Percentiles rank a stretch among this genome's conserved stretches.
These are phyloP conservation scores for Dipteronia sinensis DNA, from an alignment of 345 rosid species.

Conservation along the genomic window DNA sequence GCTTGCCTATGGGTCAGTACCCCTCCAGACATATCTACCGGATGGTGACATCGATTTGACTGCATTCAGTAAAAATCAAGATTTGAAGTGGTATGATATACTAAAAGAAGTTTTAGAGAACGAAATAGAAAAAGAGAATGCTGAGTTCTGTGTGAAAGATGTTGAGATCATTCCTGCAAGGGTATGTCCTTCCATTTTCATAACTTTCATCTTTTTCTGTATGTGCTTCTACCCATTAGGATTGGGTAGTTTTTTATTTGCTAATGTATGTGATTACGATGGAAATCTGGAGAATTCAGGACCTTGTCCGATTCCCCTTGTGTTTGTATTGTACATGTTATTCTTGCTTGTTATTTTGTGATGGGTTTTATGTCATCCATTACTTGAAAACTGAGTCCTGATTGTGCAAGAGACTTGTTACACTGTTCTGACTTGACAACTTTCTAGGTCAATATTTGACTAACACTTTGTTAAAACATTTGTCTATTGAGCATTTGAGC, in stretches of 20 bases:
- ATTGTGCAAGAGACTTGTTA: background rate
- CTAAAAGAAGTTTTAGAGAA: constrained; percentile 52
- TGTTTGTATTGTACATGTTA: background rate
- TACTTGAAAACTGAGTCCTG: background rate
- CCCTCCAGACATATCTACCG: constrained; percentile 64
- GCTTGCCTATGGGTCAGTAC: constrained; percentile 64
- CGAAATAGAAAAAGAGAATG: constrained; percentile 54
- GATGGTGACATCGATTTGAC: constrained; percentile 72
- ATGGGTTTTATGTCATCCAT: background rate
- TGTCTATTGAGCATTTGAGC: background rate
- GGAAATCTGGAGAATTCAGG: background rate
- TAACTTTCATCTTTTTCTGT: background rate
- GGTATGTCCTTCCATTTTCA: constrained; percentile 26
- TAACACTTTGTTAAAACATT: background rate
- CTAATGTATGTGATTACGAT: background rate
- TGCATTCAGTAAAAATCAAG: constrained; percentile 44
- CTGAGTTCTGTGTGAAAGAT: constrained; percentile 57
- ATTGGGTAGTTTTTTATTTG: background rate
- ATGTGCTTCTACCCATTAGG: background rate
- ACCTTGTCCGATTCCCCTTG: background rate
- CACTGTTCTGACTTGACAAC: background rate
- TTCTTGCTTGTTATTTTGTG: background rate
- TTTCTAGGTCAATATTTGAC: background rate
- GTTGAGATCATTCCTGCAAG: constrained; percentile 66
- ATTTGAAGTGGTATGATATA: constrained; percentile 59